phyloP scores from a whole-genome alignment of 2,329 filamentous ascomycete species.

The Byssoonygena ceratinophila region DNA sequence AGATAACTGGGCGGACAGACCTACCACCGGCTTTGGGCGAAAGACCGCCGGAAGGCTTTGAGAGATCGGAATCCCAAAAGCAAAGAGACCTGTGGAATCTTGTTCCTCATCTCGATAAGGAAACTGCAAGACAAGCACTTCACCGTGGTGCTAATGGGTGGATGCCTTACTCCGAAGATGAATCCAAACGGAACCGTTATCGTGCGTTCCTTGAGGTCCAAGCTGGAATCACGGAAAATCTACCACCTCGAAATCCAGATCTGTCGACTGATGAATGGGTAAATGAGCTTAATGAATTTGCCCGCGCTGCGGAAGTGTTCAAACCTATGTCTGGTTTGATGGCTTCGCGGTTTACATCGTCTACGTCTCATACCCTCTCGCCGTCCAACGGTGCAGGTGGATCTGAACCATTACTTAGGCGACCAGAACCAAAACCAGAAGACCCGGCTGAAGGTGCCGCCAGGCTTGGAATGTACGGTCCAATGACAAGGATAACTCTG shows the following conservation, averaged over 20 bases:
- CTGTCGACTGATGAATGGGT: slow-evolving; percentile 61
- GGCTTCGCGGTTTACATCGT: slow-evolving; percentile 82
- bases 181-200: slow-evolving; percentile 69
- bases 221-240: slow-evolving; percentile 49
- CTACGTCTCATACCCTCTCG: slow-evolving; percentile 34
- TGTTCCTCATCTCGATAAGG: slow-evolving; percentile 55
- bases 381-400: slow-evolving; percentile 30
- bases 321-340: slow-evolving; percentile 85
- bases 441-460: slow-evolving; percentile 81
- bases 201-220: slow-evolving; percentile 67
- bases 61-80: slow-evolving; percentile 53
- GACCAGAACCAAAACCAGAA: slow-evolving; percentile 46
- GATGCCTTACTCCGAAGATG: slow-evolving; percentile 77
- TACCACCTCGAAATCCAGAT: slow-evolving; percentile 47
- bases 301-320: slow-evolving; percentile 66
- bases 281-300: slow-evolving; percentile 69
- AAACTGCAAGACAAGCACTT: slow-evolving; percentile 58
- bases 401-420: slow-evolving; percentile 37
- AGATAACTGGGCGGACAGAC: slow-evolving; percentile 62
- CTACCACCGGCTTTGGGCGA: slow-evolving; percentile 71
- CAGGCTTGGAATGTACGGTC: slow-evolving; percentile 82
- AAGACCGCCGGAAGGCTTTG: slow-evolving; percentile 53
- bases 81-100: slow-evolving; percentile 48
- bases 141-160: slow-evolving; percentile 55
- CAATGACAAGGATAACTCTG: slow-evolving; percentile 62